Evolutionary conservation across 768 basidiomycete genomes (phyloP), one percentile per base, ranked within the genome.

Genomic region (Imleria badia): DNA sequence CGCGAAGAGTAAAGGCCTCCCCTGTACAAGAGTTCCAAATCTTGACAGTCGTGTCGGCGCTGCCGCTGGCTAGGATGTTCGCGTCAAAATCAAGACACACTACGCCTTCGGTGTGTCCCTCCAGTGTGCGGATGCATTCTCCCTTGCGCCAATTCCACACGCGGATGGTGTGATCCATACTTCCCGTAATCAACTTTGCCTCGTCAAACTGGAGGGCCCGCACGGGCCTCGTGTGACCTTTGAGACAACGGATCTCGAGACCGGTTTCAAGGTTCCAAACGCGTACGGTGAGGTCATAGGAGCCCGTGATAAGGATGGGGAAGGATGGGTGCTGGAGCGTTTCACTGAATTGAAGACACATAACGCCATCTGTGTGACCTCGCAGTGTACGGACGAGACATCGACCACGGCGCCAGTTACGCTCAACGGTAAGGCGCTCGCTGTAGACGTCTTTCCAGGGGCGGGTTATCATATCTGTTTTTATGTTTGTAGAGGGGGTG

Each of bases 371-470:
- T 8, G 91, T 88, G 73, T 99, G 97, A 7, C 97, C 97, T 62
- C 89, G 86, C 51, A 98, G 78, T 0, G 87, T 91, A 44, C 88
- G 88, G 35, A 89, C 87, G 6, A 81, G 86, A 72, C 87, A 96
- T 31, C 92, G 84, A 11, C 96, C 96, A 42, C 92, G 86, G 19
- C 96, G 84, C 97, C 97, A 99, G 71, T 99, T 99, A 45, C 94
- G 84, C 73, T 98, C 97, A 41, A 99, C 84, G 19, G 87, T 86
- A 71, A 98, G 84, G n/a, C 97, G 87, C 70, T 99, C 97, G 67
- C 90, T 92, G 72, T 98, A 99, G 19, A 99, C 96, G 60, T 91
- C 87, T 70, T 99, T 99, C 97, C 97, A 99, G 0, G 96, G 97
- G 41, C 94, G 84, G 15, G 92, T 95, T 55, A 81, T 62, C 15